phyloP scores from a whole-genome alignment of 2,329 filamentous ascomycete genomes.

The Orbilia brochopaga region DNA sequence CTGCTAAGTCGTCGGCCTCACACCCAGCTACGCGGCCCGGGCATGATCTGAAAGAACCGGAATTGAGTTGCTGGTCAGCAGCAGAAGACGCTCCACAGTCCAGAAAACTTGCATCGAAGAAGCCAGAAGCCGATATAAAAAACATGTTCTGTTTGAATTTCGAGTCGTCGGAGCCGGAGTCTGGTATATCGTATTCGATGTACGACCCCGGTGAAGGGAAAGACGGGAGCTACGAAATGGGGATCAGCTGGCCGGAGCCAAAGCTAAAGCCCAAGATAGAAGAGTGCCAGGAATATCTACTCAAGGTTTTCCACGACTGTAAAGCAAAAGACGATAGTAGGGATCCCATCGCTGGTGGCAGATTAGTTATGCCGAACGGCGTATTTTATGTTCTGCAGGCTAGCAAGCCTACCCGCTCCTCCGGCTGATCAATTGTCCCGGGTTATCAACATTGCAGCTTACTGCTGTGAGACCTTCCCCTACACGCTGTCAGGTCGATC shows the following conservation, averaged over 20 bases:
- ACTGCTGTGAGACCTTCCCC: too few relatives aligned
- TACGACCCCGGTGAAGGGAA: neutral
- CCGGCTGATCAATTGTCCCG: too few relatives aligned
- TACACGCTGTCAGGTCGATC: too few relatives aligned
- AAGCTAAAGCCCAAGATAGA: conserved; percentile 3
- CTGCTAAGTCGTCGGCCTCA: too few relatives aligned
- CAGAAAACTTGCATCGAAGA: neutral
- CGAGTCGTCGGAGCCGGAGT: neutral
- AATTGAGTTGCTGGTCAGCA: neutral
- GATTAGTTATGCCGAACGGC: conserved; percentile 8
- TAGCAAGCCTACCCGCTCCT: neutral
- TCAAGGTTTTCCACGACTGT: conserved; percentile 13
- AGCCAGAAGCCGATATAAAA: neutral
- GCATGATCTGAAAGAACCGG: neutral
- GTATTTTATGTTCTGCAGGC: conserved; percentile 13
- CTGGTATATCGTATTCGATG: neutral
- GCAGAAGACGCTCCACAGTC: neutral
- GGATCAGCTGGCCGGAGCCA: neutral
- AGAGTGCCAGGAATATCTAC: neutral
- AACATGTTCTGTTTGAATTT: neutral
- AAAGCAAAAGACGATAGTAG: neutral
- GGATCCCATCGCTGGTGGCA: conserved; percentile 11
- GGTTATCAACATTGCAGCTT: too few relatives aligned
- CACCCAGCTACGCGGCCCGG: too few relatives aligned
- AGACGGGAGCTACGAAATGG: conserved; percentile 2